phyloP scores from a whole-genome alignment of 1,139 yeast genomes.

The Sugiyamaella novakii region DNA sequence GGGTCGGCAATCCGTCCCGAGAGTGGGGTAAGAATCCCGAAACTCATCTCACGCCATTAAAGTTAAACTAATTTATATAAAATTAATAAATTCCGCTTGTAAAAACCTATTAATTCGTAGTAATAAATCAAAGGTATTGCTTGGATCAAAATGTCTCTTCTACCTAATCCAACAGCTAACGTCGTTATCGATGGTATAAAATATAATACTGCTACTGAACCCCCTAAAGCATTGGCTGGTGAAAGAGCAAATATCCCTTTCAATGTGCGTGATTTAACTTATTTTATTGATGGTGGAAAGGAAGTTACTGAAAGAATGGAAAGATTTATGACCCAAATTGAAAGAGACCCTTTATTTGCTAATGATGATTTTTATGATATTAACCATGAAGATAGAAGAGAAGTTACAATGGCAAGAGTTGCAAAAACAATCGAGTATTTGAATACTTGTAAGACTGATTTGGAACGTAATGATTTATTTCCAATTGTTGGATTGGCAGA shows the following conservation, averaged over 20 bases:
- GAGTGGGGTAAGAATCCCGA: too few species aligned
- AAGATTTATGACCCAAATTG: constrained; percentile 50
- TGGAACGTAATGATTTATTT: constrained; percentile 43
- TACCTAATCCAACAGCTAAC: constrained; percentile 33
- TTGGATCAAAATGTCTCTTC: background rate
- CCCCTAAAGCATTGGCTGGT: constrained; percentile 44
- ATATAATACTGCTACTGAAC: constrained; percentile 42
- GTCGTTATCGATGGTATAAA: constrained; percentile 37
- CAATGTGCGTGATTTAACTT: constrained; percentile 52
- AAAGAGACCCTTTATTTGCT: constrained; percentile 59
- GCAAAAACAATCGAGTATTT: constrained; percentile 52
- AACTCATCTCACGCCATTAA: too few species aligned
- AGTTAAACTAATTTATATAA: too few species aligned
- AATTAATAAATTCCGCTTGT: too few species aligned
- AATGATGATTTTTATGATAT: constrained; percentile 56
- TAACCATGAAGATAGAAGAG: constrained; percentile 53
- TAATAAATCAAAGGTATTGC: too few species aligned
- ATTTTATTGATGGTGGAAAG: constrained; percentile 59
- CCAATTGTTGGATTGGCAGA: constrained; percentile 51
- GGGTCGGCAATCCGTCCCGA: too few species aligned
- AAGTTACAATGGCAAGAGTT: constrained; percentile 55
- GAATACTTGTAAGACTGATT: constrained; percentile 50
- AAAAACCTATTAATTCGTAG: too few species aligned
- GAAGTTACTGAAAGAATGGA: constrained; percentile 50
- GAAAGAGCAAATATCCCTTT: constrained; percentile 55